phyloP scores from a whole-genome alignment of 2,329 filamentous ascomycete species.

The Colletotrichum musae region DNA sequence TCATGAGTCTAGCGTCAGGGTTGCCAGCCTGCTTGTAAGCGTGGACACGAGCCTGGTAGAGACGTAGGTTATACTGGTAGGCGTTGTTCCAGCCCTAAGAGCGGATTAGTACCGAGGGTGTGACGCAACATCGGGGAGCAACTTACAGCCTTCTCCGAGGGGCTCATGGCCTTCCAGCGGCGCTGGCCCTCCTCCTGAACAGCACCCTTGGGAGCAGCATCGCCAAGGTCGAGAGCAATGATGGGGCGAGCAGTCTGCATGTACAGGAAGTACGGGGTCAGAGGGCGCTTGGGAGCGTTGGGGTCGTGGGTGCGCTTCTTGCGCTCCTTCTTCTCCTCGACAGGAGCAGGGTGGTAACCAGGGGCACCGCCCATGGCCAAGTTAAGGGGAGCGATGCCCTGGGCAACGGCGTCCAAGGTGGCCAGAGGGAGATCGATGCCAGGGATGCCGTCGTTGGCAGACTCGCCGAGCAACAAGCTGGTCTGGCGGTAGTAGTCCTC shows the following conservation, averaged over 20 bases:
- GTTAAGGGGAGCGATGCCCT: slow-evolving; percentile 57
- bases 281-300: slow-evolving; percentile 92
- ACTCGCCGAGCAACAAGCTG: slow-evolving; percentile 82
- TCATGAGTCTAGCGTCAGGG: slow-evolving; percentile 71
- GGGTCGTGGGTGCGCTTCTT: slow-evolving; percentile 91
- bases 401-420: slow-evolving; percentile 65
- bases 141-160: slow-evolving; percentile 76
- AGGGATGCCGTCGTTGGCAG: slow-evolving; percentile 60
- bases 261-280: slow-evolving; percentile 96
- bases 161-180: slow-evolving; percentile 85
- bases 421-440: slow-evolving; percentile 60
- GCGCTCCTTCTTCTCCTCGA: slow-evolving; percentile 86
- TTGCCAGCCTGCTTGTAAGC: slow-evolving; percentile 76
- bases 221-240: slow-evolving; percentile 83
- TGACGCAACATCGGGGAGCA: not conserved
- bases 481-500: slow-evolving; percentile 91
- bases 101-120: slow-evolving; percentile 25
- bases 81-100: slow-evolving; percentile 73
- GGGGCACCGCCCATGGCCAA: slow-evolving; percentile 24
- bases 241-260: slow-evolving; percentile 89
- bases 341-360: slow-evolving; percentile 54
- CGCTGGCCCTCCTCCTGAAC: slow-evolving; percentile 90
- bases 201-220: slow-evolving; percentile 85
- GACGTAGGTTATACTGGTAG: slow-evolving; percentile 76
- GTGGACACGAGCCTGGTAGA: slow-evolving; percentile 76